These are phyloP conservation scores for Thraustochytrium sp. DNA, from an alignment of 352 stramenopile species.

Conservation along the genomic window DNA sequence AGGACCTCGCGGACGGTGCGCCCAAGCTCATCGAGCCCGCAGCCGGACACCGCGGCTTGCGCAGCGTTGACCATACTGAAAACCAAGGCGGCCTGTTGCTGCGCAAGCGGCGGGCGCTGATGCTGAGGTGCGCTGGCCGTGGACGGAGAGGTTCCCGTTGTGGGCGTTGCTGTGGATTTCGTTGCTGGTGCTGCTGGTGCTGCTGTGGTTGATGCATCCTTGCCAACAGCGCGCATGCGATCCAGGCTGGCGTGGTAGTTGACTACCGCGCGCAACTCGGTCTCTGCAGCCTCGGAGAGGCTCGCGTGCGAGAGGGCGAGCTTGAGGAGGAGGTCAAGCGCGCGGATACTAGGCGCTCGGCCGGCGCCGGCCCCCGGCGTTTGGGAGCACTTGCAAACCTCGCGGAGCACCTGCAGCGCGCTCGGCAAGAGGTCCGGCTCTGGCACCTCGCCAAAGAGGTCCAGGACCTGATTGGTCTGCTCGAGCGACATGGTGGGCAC, in stretches of 20 bases:
- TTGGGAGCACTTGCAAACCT: constrained; percentile 26
- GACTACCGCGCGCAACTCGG: background rate
- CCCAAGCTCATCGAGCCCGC: background rate
- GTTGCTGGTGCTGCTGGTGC: background rate
- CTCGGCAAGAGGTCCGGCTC: background rate
- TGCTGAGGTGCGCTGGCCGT: background rate
- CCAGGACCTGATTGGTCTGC: background rate
- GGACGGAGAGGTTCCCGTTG: too few relatives aligned
- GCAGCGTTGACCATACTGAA: background rate
- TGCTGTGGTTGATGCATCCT: background rate
- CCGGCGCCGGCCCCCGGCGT: background rate
- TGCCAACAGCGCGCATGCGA: constrained; percentile 24
- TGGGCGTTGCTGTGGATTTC: background rate
- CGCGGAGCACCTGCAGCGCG: background rate
- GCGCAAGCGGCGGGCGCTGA: too few relatives aligned
- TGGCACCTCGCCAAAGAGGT: background rate
- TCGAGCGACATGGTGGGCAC: background rate
- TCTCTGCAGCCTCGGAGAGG: background rate
- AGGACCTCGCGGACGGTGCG: background rate
- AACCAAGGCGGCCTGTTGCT: constrained; percentile 2
- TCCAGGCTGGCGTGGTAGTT: constrained; percentile 26
- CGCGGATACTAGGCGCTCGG: background rate
- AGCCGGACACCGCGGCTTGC: background rate
- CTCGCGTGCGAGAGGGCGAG: background rate
- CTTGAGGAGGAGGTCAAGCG: background rate